Conservation (phyloP, 2,329 filamentous ascomycete species). For the Pseudocercospora musae region DNA sequence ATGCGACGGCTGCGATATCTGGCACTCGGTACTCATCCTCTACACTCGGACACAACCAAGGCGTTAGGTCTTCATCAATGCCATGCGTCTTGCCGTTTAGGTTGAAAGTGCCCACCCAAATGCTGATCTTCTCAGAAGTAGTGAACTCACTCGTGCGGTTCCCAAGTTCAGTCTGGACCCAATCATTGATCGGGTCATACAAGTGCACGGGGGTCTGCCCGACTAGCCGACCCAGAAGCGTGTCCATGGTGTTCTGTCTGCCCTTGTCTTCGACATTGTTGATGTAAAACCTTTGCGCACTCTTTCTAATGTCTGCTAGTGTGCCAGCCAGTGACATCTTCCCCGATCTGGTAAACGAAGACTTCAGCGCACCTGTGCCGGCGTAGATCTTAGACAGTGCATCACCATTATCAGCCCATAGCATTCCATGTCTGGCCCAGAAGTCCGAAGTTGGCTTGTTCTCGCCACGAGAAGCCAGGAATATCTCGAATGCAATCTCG, state of each 20-base stretch:
- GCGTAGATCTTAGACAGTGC: slow-evolving; percentile 92
- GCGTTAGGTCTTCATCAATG: slow-evolving; percentile 71
- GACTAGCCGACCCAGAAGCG: slow-evolving; percentile 82
- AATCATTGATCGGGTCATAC: slow-evolving; percentile 93
- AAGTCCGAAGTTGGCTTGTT: slow-evolving; percentile 69
- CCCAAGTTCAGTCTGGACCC: slow-evolving; percentile 71
- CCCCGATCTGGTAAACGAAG: slow-evolving; percentile 87
- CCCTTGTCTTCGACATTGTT: slow-evolving; percentile 97
- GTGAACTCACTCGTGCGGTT: slow-evolving; percentile 69
- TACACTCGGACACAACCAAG: slow-evolving; percentile 75
- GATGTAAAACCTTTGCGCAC: slow-evolving; percentile 88
- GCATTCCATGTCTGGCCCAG: slow-evolving; percentile 84
- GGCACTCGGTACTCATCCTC: slow-evolving; percentile 61
- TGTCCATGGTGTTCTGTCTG: slow-evolving; percentile 89
- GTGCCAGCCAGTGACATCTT: slow-evolving; percentile 95
- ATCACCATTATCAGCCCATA: slow-evolving; percentile 98
- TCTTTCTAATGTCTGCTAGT: slow-evolving; percentile 92
- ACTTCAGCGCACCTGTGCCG: slow-evolving; percentile 91
- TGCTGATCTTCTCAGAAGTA: slow-evolving; percentile 67
- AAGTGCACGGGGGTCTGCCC: slow-evolving; percentile 80
- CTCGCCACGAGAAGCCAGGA: slow-evolving; percentile 69
- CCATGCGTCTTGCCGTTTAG: slow-evolving; percentile 83
- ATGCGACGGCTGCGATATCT: slow-evolving; percentile 84
- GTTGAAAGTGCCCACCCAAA: slow-evolving; percentile 90
- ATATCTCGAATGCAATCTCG: slow-evolving; percentile 84